Evolutionary conservation across 75 land plant genomes (phyloP), one percentile per base, ranked within the genome.

Genomic region (Adiantum capillusveneris): DNA sequence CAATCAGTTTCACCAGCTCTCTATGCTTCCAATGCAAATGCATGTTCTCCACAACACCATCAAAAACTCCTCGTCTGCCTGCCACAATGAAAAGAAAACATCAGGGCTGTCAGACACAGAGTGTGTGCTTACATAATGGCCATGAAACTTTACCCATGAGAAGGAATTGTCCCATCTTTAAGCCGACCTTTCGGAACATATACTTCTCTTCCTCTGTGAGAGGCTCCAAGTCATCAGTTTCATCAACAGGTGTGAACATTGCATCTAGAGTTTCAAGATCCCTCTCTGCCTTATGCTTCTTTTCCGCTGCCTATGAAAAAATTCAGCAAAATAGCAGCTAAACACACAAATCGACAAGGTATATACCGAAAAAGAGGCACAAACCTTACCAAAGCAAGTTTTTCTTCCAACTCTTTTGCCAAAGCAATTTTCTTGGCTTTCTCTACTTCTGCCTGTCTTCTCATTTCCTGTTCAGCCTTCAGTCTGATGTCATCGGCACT

Each of bases 11-110:
- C 26, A 94, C 86, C 56, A 94, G 80, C 59, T 94, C 98, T 68
- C 98, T 77, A 53, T 94, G 82, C 43, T 94, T 94, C 98, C 98
- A 94, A 64, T 94, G 98, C 22, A 90, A 74, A 74, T 94, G 98
- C 91, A 94, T 90, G 60, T 90, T 94, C 67, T 94, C 96, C 64
- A 94, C 65, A 17, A 86, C 83, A 20, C 98, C 98, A 69, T 73
- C 92, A 71, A 94, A 94, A 31, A 86, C 84, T 19, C 97, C 96
- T 46, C 92, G 65, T 67, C 88, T 79, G 44, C 98, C 98, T 92
- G 78, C 26, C 25, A 64, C 6, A 39, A 59, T 17, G 22, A 31
- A 52, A 29, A 19, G 45, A 28, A 56, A 29, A 44, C 18, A 62
- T 59, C 29, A 29, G 25, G 62, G 34, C 31, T 55, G 6, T 26